Percentiles rank a stretch among this genome's conserved stretches.
These are phyloP conservation scores for Berberis thunbergii DNA, from an alignment of 164 flowering plant genomes.

Conservation along the genomic window DNA sequence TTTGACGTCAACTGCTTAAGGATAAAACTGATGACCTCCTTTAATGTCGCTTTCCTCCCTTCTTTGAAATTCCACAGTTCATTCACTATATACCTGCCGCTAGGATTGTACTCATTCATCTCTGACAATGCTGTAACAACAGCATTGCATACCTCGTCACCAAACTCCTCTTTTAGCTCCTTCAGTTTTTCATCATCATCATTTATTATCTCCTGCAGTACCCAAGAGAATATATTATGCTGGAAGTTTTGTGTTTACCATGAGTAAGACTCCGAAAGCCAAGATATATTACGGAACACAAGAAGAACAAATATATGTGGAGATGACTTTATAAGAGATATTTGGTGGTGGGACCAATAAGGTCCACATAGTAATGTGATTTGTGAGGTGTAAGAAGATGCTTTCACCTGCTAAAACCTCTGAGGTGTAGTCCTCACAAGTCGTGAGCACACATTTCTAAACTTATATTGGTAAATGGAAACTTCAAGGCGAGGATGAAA, in stretches of 20 bases:
- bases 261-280: too few relatives aligned
- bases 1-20: constrained; percentile 2
- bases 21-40: constrained; percentile 16
- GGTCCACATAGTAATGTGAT: not conserved
- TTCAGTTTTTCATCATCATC: not conserved
- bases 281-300: too few relatives aligned
- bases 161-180: constrained; percentile 2
- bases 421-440: too few relatives aligned
- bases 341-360: not conserved
- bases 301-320: too few relatives aligned
- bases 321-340: too few relatives aligned
- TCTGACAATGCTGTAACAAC: constrained; percentile 19
- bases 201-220: not conserved
- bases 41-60: constrained; percentile 17
- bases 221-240: not conserved
- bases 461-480: too few relatives aligned
- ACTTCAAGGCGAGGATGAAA: too few relatives aligned
- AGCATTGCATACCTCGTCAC: constrained; percentile 11
- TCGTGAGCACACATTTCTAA: too few relatives aligned
- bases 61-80: not conserved
- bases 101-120: constrained; percentile 7
- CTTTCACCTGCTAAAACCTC: too few relatives aligned
- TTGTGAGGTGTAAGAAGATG: not conserved
- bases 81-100: too few relatives aligned
- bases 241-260: too few relatives aligned